Base-by-base conservation (phyloP, 1,284 basidiomycete genomes). In the Boletus smithii region DNA sequence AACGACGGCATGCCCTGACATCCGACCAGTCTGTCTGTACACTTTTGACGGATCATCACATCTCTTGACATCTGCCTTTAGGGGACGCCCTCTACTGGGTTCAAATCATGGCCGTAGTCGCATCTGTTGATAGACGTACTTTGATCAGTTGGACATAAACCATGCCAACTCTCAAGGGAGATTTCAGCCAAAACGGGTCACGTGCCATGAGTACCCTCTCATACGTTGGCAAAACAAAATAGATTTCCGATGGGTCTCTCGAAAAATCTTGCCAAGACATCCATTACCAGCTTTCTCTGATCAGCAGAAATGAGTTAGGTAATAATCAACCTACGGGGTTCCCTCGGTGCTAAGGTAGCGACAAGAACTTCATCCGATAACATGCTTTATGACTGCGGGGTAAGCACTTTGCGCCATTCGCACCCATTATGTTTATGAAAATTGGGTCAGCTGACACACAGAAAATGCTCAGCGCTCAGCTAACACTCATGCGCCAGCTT, bases 371-470 rank as follows among this genome's bases (percentile, higher is more conserved):
- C 35, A 8, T 47, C 46, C 46, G 14, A 42, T 46, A 42, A 33
- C 24, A 6, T 32, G 31, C 16, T 33, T 56, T 57, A 56, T 33
- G 55, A 48, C 48, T 62, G 57, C 27, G 59, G 59, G 58, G 59
- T 56, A 60, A 52, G 60, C 40, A 44, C 52, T 30, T 60, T 58
- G 53, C 16, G 60, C 51, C 34, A 46, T 63, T 60, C 50, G 45
- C 36, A 42, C 43, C 40, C 16, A 38, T 23, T 4, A 13, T 13
- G 13, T 22, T 34, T 37, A 47, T 33, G 37, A 38, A 38, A 26
- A 29, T n/a, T 18, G 13, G 10, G 35, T 31, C 27, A 16, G 30
- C 34, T 44, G 20, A 27, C 27, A 29, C 33, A 35, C 22, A 20
- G 11, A 32, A 27, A 29, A 41, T 10, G 17, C 4, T n/a, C 23